Base-by-base conservation (phyloP, 805 yeast genomes). In the Wickerhamomyces rabaulensis region DNA sequence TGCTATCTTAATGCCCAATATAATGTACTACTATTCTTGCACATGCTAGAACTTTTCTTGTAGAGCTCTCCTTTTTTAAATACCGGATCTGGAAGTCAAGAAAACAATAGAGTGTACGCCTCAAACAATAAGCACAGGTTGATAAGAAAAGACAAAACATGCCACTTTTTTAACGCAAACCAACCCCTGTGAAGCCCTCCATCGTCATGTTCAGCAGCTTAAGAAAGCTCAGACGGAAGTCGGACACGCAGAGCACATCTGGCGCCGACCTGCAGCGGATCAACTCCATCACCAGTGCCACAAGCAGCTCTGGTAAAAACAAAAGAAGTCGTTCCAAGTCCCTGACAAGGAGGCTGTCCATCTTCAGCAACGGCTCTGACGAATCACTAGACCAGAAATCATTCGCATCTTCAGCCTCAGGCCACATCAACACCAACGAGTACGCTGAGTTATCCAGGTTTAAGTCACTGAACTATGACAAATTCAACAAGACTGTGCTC, bases 401-500 rank as follows among this genome's bases (percentile, higher is more conserved):
- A 3, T 31, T 36, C 5, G 31, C 44, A 3, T 42, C 50, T 5
- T 47, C 45, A 6, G 26, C 19, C 6, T 43, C 45, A 8, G 50
- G 44, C 19, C 19, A 13, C 9, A 12, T 20, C 3, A 13, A 19
- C n/a, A 36, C 7, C 23, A 36, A 43, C 17, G 50, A 47, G 16
- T 43, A 48, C 2, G 23, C n/a, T 16, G 56, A 52, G 19, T 48
- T 56, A 9, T 20, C 52, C 2, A 43, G 56, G 33, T 56, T 56
- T 46, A 54, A 49, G 33, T 47, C 55, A 3, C 21, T 56, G 16
- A 56, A 56, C 39, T 45, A 41, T 15, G 56, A 55, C 19, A 46
- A 51, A n/a, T 56, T 55, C 50, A 52, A 54, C 15, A 42, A 40
- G 15, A 53, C 54, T 20, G 47, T 52, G 22, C 39, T 55, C 2